Conservation (phyloP, 441 rosid genomes). For the Arabidopsis hybrid region DNA sequence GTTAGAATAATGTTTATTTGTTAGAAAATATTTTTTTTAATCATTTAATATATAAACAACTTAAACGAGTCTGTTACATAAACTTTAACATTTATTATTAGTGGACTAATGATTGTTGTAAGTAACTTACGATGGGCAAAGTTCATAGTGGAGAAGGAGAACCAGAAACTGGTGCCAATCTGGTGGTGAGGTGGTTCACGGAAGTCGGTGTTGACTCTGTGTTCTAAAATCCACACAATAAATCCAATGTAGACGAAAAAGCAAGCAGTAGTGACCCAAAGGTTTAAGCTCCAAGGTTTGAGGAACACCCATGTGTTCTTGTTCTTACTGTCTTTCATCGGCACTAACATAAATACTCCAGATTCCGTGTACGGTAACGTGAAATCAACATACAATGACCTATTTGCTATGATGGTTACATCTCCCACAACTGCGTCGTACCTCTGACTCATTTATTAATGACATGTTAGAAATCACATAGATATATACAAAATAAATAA, state of each 20-base stretch:
- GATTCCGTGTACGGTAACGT: slow-evolving; percentile 57
- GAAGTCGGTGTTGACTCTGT: slow-evolving; percentile 44
- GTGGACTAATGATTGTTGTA: not conserved
- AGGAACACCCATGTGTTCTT: slow-evolving; percentile 56
- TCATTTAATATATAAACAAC: too few species aligned
- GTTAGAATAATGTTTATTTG: too few species aligned
- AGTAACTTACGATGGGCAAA: slow-evolving; percentile 50
- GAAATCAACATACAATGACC: slow-evolving; percentile 50
- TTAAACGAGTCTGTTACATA: too few species aligned
- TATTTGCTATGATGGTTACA: slow-evolving; percentile 42
- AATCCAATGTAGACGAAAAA: slow-evolving; percentile 48
- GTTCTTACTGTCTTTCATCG: slow-evolving; percentile 31
- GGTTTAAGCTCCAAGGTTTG: slow-evolving; percentile 49
- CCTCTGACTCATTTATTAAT: slow-evolving; percentile 24
- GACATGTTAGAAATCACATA: slow-evolving; percentile 4
- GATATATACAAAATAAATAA: not conserved
- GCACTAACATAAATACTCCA: slow-evolving; percentile 56
- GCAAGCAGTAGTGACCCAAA: slow-evolving; percentile 49
- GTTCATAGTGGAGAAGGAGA: slow-evolving; percentile 53
- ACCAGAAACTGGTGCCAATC: slow-evolving; percentile 51
- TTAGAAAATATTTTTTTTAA: too few species aligned
- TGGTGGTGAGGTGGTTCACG: slow-evolving; percentile 49
- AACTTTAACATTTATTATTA: too few species aligned
- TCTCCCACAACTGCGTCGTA: slow-evolving; percentile 62
- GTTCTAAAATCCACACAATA: slow-evolving; percentile 56